Evolutionary conservation across 805 yeast species (phyloP).

Genomic region (Suhomyces pyralidae): DNA sequence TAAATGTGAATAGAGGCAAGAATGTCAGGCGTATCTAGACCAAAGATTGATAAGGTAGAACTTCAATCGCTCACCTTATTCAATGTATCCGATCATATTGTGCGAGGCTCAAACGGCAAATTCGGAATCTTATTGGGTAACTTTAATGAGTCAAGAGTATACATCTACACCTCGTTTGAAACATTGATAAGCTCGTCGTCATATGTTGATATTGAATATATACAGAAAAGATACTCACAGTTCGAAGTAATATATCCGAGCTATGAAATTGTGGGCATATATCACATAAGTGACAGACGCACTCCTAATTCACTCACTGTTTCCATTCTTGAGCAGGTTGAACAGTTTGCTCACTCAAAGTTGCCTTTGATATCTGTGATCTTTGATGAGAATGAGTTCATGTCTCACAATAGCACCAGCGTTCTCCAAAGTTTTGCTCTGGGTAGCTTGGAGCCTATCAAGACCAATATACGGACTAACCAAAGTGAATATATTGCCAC

Average conservation of each 20-base stretch:
- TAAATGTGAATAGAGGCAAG: background rate
- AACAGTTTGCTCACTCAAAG: background rate
- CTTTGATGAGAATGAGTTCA: constrained; percentile 1
- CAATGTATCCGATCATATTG: constrained; percentile 28
- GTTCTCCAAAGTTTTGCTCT: background rate
- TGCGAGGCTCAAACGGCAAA: constrained; percentile 16
- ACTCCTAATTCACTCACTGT: constrained; percentile 3
- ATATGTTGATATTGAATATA: constrained; percentile 21
- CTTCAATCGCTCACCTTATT: constrained; percentile 27
- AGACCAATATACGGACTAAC: constrained; percentile 20
- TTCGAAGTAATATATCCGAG: constrained; percentile 28
- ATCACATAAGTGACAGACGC: constrained; percentile 13
- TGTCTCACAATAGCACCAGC: background rate
- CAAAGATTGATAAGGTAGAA: constrained; percentile 3
- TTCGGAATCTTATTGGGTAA: constrained; percentile 32
- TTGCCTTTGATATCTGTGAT: constrained; percentile 9
- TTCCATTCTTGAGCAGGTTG: background rate
- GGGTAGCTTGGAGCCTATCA: constrained; percentile 2
- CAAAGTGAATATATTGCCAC: constrained; percentile 34
- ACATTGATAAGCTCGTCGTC: constrained; percentile 14
- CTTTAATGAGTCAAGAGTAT: constrained; percentile 8
- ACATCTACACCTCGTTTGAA: constrained; percentile 29
- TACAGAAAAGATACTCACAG: constrained; percentile 25
- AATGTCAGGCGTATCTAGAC: background rate
- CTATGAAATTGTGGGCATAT: constrained; percentile 28